Base-by-base conservation (phyloP, 2,329 filamentous ascomycete genomes). In the Paraphoma chrysanthemicola region DNA sequence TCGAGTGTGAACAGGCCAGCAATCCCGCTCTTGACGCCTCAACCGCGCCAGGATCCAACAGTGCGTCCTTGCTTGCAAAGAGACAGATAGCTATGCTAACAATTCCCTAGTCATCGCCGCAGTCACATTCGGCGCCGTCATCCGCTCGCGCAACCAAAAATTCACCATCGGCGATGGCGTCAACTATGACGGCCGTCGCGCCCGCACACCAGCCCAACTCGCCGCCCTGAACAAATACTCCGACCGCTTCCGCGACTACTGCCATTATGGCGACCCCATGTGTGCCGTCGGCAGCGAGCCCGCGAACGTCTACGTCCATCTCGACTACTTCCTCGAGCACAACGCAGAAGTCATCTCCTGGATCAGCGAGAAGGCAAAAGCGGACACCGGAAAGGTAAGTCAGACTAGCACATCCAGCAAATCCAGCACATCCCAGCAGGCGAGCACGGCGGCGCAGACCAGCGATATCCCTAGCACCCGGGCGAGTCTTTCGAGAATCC, bases 191-290 rank as follows among this genome's bases (percentile, higher is more conserved):
- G 68, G 69, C 43, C 57, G 10, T 7, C 61, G 62, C n/a, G 60
- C 66, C 1, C 69, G 69, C 43, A 62, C 63, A 4, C 45, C 58
- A 0, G 48, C 56, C n/a, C 66, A 69, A 28, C 60, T 68, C 18
- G 7, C 52, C 8, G 60, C 46, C 9, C 60, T 70, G 1, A 58
- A 60, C 16, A 49, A 56, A 17, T 72, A 66, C 49, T 48, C 61
- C 11, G 44, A 54, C 33, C 80, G 83, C 1, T 83, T 89, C 51
- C 78, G 86, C 74, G 86, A 85, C 7, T 89, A 88, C 79, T 89
- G 87, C 70, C 86, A 90, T 64, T 76, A 80, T 14, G 67, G 82
- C 5, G 87, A 89, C 59, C 86, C 86, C 0, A 88, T 87, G 71
- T 89, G 87, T 78, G 89, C 85, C 68, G 56, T 64, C 0, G 85